Evolutionary conservation across 768 basidiomycete genomes (phyloP).

Genomic region (Leccinum aurantiacum): DNA sequence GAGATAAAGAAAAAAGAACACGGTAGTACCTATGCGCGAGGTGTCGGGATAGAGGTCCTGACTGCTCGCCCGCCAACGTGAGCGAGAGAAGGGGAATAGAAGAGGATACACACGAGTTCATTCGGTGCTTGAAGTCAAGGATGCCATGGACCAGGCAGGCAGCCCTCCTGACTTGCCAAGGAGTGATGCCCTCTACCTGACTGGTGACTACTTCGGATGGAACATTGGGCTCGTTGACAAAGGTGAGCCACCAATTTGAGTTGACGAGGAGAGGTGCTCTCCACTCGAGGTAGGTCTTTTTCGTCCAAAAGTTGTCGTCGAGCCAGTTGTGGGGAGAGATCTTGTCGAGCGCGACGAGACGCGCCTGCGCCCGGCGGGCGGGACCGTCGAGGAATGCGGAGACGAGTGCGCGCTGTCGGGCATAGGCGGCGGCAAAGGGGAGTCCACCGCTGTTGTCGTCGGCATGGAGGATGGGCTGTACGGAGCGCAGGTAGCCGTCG

Average conservation of each 20-base stretch:
- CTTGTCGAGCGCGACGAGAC: conserved; percentile 67
- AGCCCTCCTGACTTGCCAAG: conserved; percentile 84
- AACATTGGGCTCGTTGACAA: conserved; percentile 68
- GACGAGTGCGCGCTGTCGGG: conserved; percentile 24
- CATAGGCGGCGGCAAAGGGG: conserved; percentile 37
- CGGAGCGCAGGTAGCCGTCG: conserved; percentile 71
- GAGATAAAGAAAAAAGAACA: not conserved
- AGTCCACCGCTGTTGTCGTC: conserved; percentile 60
- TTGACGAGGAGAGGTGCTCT: conserved; percentile 82
- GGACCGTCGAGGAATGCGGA: conserved; percentile 13
- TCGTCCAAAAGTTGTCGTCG: conserved; percentile 89
- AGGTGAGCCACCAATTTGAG: conserved; percentile 96
- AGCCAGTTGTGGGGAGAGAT: conserved; percentile 91
- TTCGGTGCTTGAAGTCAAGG: conserved; percentile 66
- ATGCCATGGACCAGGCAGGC: conserved; percentile 77
- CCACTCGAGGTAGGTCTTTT: conserved; percentile 87
- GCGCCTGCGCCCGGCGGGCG: conserved; percentile 21
- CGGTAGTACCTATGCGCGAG: conserved; percentile 58
- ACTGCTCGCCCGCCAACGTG: conserved; percentile 36
- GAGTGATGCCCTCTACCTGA: conserved; percentile 46
- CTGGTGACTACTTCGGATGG: conserved; percentile 40
- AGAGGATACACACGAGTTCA: conserved; percentile 53
- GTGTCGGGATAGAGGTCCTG: conserved; percentile 70
- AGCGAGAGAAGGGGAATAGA: conserved; percentile 3
- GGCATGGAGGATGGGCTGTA: conserved; percentile 79